Base-by-base conservation (phyloP, 2,329 filamentous ascomycete genomes). In the Lasiodiplodia gonubiensis region DNA sequence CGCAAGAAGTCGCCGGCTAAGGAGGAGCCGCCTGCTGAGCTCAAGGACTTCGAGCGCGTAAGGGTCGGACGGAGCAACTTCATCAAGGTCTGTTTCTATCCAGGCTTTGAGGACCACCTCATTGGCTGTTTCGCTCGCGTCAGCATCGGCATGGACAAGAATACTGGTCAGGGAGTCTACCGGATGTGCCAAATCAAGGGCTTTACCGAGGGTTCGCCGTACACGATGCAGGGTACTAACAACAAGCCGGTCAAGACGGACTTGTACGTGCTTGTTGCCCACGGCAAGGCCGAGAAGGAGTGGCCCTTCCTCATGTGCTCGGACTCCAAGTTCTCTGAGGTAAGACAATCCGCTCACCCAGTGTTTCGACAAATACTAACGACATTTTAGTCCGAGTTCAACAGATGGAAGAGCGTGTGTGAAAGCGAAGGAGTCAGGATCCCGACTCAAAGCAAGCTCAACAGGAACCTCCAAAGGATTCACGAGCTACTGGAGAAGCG, bases 231-330 rank as follows among this genome's bases (percentile, higher is more conserved):
- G 70, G 90, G 86, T 48, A 78, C 87, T 2, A 91, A 91, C 68
- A 92, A 92, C 46, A 91, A 93, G 70, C 84, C 85, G 3, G 91
- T 97, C 73, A 87, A 92, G 37, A 97, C 93, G 0, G 93, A 97
- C 69, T 90, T 94, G 77, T 97, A 98, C 76, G 88, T 92, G 37
- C 83, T 90, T 65, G 89, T 92, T 51, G 89, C 92, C 8, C 91
- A 97, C 76, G 95, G 95, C 54, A 93, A 94, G 73, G 86, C 91
- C 0, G 87, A 93, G 75, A 91, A 90, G 76, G 89, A 94, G 42
- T 97, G 93, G 81, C 93, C 94, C 4, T 97, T 98, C 78, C 90
- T 95, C 69, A 90, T 90, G 70, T 94, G 94, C 76, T 98, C 95
- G 0, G 94, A 97, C 77, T 88, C 89, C 60, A 84, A 86, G 51